Base-by-base conservation (phyloP, 371 early-diverging fungal genomes). In the Cokeromyces recurvatus region DNA sequence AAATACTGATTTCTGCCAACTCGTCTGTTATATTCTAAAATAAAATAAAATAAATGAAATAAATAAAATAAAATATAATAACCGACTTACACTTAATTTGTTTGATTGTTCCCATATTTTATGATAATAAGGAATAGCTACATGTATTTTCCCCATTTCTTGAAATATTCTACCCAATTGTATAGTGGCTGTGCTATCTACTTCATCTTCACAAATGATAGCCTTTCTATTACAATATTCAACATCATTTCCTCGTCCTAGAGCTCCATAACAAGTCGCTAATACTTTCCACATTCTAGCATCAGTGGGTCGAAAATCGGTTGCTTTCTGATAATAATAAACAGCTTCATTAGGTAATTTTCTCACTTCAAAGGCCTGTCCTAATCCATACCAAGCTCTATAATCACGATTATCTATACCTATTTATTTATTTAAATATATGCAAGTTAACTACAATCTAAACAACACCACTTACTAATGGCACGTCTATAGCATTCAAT, bases 351-450 rank as follows among this genome's bases (percentile, higher is more conserved):
- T 81, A 16, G 81, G 79, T 69, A 94, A 78, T 27, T 80, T 82
- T 23, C 95, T 78, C 16, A 90, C 64, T 64, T 92, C 91, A 65
- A 95, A 95, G 1, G 90, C 85, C 51, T 94, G 90, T 12, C 94
- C 98, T 32, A 97, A 66, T 8, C 91, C 94, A 58, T 86, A 89
- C 95, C 95, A 97, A 1, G 94, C 94, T 23, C 95, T 77, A 63
- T 90, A 95, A 58, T 97, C 97, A 12, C 82, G 71, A 19, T 75
- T 72, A 48, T 91, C 88, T 27, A 86, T 73, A 40, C 90, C 95
- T 41, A 41, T 3, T 40, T 12, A 1, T 77, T 74, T 17, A 29
- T 29, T 29, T 29, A 11, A 29, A 8, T 8, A 29, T 29, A 29
- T 29, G 29, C 29, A n/a, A n/a, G n/a, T n/a, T n/a, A n/a, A n/a